These are phyloP conservation scores for Musa balbisiana DNA, from an alignment of 202 grass and related monocot genomes.

Conservation along the genomic window DNA sequence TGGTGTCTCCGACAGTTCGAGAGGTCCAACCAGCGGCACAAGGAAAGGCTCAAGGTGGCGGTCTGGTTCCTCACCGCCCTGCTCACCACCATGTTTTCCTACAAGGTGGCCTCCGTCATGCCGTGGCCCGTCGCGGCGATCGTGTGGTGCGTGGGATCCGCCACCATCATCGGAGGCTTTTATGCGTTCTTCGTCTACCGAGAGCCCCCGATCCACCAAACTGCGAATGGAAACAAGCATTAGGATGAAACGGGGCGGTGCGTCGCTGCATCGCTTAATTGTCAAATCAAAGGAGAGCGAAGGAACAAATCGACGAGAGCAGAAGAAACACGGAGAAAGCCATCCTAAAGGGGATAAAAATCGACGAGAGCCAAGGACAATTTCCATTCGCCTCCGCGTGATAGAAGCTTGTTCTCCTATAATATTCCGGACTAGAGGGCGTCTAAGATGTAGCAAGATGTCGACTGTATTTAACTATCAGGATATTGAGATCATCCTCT, in stretches of 20 bases:
- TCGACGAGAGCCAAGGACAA: too few relatives aligned
- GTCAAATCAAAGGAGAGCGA: too few relatives aligned
- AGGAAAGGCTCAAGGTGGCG: not conserved
- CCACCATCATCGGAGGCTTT: slow-evolving; percentile 15
- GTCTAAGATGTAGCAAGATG: too few relatives aligned
- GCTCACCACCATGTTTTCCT: slow-evolving; percentile 2
- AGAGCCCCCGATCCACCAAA: not conserved
- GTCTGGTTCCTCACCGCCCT: slow-evolving; percentile 19
- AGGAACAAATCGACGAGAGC: too few relatives aligned
- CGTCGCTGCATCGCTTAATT: too few relatives aligned
- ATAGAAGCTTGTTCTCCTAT: too few relatives aligned
- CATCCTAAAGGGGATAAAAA: too few relatives aligned
- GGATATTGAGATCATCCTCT: too few relatives aligned
- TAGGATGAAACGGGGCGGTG: not conserved
- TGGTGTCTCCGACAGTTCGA: slow-evolving; percentile 16
- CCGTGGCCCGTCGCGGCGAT: slow-evolving; percentile 9
- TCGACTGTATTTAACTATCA: too few relatives aligned
- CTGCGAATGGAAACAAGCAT: not conserved
- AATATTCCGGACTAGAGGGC: too few relatives aligned
- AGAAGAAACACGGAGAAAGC: too few relatives aligned
- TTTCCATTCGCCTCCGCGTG: too few relatives aligned
- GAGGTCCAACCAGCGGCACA: not conserved
- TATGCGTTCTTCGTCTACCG: slow-evolving; percentile 4
- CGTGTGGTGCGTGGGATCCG: not conserved
- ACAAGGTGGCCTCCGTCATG: slow-evolving; percentile 16